Evolutionary conservation across 768 basidiomycete species (phyloP).

Genomic region (Serendipita indica): DNA sequence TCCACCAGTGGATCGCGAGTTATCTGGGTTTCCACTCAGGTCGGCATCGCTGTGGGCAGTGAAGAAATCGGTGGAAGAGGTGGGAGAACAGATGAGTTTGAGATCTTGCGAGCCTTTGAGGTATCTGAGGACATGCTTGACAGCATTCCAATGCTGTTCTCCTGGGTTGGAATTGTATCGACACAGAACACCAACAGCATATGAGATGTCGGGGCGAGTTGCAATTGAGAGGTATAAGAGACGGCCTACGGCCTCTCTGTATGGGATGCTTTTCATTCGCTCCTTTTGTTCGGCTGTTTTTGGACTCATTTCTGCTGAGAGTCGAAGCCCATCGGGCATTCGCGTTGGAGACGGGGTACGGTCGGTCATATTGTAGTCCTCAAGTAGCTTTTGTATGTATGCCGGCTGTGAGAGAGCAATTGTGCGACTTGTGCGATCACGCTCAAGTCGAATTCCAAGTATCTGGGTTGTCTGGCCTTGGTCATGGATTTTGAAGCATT

Average conservation of each 20-base stretch:
- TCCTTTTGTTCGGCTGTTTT: background rate
- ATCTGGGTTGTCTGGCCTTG: slow-evolving; percentile 10
- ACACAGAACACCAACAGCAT: slow-evolving; percentile 19
- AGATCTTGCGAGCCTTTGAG: background rate
- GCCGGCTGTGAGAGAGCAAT: slow-evolving; percentile 3
- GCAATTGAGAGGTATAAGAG: background rate
- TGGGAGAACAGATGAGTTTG: background rate
- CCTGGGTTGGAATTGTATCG: slow-evolving; percentile 19
- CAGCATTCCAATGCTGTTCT: slow-evolving; percentile 11
- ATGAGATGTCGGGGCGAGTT: slow-evolving; percentile 20
- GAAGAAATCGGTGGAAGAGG: slow-evolving; percentile 15
- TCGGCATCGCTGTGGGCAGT: slow-evolving; percentile 21
- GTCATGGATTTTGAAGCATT: background rate
- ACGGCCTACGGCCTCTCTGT: background rate
- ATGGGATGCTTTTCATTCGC: background rate
- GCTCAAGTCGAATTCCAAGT: slow-evolving; percentile 20
- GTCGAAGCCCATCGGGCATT: slow-evolving; percentile 6
- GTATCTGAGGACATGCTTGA: slow-evolving; percentile 11
- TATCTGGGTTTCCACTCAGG: slow-evolving; percentile 20
- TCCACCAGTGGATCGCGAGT: slow-evolving; percentile 24
- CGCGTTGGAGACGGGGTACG: background rate
- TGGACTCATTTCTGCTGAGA: background rate
- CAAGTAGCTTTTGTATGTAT: background rate
- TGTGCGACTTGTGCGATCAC: slow-evolving; percentile 12
- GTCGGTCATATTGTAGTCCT: slow-evolving; percentile 7